Evolutionary conservation across 176 grass and related monocot genomes (phyloP).

Genomic region (Rhynchospora breviuscula): DNA sequence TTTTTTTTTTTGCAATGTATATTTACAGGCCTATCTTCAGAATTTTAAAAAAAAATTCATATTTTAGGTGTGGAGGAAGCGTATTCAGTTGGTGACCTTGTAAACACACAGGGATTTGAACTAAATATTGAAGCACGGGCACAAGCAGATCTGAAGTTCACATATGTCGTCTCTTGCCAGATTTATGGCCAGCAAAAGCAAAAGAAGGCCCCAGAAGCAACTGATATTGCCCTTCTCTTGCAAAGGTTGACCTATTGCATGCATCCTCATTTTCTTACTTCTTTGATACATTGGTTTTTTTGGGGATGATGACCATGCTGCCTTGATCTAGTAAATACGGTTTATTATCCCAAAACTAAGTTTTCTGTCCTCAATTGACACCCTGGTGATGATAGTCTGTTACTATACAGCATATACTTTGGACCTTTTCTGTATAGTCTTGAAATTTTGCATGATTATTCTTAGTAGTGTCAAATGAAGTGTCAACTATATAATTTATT

Average conservation of each 20-base stretch:
- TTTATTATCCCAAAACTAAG: not conserved
- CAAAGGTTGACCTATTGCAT: conserved; percentile 49
- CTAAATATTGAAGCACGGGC: conserved; percentile 72
- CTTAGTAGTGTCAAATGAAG: not conserved
- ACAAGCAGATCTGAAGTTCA: conserved; percentile 98
- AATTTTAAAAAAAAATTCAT: conserved; percentile 13
- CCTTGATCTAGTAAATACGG: not conserved
- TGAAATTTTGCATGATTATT: not conserved
- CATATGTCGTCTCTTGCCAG: conserved; percentile 94
- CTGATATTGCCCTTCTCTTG: conserved; percentile 85
- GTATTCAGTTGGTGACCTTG: conserved; percentile 60
- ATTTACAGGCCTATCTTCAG: conserved; percentile 12
- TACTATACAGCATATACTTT: not conserved
- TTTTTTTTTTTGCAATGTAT: not conserved
- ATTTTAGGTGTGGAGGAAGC: conserved; percentile 68
- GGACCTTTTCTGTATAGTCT: not conserved
- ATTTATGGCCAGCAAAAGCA: conserved; percentile 99
- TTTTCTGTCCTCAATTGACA: not conserved
- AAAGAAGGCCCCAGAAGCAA: conserved; percentile 71
- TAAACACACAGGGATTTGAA: conserved; percentile 76
- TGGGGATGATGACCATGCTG: not conserved
- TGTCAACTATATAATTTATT: not conserved
- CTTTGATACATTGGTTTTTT: conserved; percentile 10
- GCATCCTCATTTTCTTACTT: not conserved
- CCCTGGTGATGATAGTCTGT: not conserved